phyloP scores from a whole-genome alignment of 2,329 filamentous ascomycete species.

The Phialemonium atrogriseum region DNA sequence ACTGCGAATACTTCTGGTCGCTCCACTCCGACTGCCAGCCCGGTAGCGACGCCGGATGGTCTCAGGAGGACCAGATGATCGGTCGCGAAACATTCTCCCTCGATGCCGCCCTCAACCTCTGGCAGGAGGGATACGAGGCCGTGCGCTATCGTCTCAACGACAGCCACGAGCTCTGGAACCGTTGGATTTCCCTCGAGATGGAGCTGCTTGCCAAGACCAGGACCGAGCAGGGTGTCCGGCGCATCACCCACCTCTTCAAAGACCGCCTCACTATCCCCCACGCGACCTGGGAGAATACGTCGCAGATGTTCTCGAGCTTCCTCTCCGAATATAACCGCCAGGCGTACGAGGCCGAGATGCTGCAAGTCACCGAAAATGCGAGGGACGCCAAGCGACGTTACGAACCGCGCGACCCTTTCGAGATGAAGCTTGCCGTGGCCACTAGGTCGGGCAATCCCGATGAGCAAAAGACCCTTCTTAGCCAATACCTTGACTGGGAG shows the following conservation, averaged over 20 bases:
- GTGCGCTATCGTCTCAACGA: conserved; percentile 69
- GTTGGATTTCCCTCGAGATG: conserved; percentile 65
- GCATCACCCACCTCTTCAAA: conserved; percentile 61
- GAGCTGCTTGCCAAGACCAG: conserved; percentile 53
- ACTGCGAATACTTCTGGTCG: conserved; percentile 70
- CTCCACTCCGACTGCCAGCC: conserved; percentile 58
- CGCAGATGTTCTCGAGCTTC: conserved; percentile 66
- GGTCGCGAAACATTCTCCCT: conserved; percentile 66
- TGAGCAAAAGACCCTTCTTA: conserved; percentile 41
- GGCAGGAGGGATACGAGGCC: conserved; percentile 62
- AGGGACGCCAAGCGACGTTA: conserved; percentile 57
- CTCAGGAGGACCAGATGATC: conserved; percentile 59
- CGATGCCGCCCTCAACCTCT: conserved; percentile 57
- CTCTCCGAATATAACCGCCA: conserved; percentile 60
- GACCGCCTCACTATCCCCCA: conserved; percentile 67
- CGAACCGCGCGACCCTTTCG: conserved; percentile 56
- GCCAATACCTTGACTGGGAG: conserved; percentile 82
- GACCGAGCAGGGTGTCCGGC: conserved; percentile 49
- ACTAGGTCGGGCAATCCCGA: conserved; percentile 46
- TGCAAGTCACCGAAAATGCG: conserved; percentile 54
- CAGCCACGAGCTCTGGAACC: conserved; percentile 72
- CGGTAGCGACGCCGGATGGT: conserved; percentile 43
- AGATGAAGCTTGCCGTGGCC: conserved; percentile 56
- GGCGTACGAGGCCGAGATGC: conserved; percentile 70
- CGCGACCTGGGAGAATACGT: conserved; percentile 65